Evolutionary conservation across 225 moss, liverwort and hornwort genomes (phyloP), one percentile per base, ranked within the genome.

Genomic region (Physcomitrium patens): DNA sequence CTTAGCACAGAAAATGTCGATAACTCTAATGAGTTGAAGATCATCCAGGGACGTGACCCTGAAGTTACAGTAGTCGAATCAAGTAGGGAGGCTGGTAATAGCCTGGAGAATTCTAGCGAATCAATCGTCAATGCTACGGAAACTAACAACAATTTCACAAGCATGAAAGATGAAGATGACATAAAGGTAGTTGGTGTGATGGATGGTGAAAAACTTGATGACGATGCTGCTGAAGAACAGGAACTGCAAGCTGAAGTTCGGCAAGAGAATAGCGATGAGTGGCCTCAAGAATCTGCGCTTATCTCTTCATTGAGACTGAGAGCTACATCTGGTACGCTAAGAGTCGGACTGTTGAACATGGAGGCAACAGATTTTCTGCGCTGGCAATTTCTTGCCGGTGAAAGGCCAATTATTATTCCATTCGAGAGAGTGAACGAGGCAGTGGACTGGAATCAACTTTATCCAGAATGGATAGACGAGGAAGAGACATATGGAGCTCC

Each of bases 391-490:
- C 82, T 88, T 65, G 81, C 84, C 52, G 79, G 67, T 22, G 79
- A 80, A 3, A 68, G 51, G 22, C 68, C 78, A 23, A 63, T 82
- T 46, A 70, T 63, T 37, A 79, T 90, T 68, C 86, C 82, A 1
- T 81, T 84, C 46, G 79, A 80, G 67, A 81, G 74, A 63, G 82
- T 86, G 42, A 49, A 80, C 46, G 54, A 87, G 76, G 44, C 76
- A 48, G 52, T 90, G 55, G 68, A 74, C 67, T 92, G 92, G 92
- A 76, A 82, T 13, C 80, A 90, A 44, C 68, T 92, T 4, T 92
- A 87, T 58, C 90, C 90, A 1, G 90, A 92, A 77, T 92, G 92
- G 92, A 88, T 92, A 37, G 90, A 92, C 51, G 92, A 92, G 71
- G 79, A 81, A 69, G 60, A 73, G 59, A 70, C 43, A 28, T 77